phyloP scores from a whole-genome alignment of 352 stramenopile species.

The Pythium insidiosum region DNA sequence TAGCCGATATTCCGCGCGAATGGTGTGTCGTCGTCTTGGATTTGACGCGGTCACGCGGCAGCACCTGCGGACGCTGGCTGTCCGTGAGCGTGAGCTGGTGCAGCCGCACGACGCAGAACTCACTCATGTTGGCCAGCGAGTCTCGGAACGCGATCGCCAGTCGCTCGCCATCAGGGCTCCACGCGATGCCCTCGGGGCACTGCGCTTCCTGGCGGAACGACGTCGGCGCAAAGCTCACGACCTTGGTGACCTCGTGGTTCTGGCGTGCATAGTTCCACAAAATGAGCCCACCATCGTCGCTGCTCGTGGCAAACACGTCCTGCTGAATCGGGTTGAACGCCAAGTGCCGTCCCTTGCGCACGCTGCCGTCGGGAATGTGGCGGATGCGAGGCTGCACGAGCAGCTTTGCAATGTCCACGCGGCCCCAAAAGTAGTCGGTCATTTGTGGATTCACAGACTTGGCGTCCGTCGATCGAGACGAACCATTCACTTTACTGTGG shows the following conservation, averaged over 20 bases:
- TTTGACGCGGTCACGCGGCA: conserved; percentile 48
- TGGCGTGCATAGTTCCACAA: conserved; percentile 70
- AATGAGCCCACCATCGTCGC: conserved; percentile 72
- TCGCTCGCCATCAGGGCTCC: conserved; percentile 65
- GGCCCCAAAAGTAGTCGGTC: conserved; percentile 75
- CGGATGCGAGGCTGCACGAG: conserved; percentile 56
- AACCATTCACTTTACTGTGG: too few species aligned
- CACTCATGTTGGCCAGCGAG: conserved; percentile 37
- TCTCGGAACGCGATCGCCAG: conserved; percentile 79
- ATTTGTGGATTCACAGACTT: conserved; percentile 15
- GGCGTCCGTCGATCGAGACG: too few species aligned
- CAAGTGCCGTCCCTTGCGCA: conserved; percentile 62
- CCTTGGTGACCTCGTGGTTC: conserved; percentile 47
- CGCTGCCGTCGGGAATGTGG: conserved; percentile 50
- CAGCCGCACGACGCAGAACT: conserved; percentile 72
- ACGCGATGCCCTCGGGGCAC: conserved; percentile 67
- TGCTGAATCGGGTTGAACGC: conserved; percentile 69
- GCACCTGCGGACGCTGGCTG: conserved; percentile 25
- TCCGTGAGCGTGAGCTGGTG: conserved; percentile 52
- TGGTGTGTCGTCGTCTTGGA: conserved; percentile 58
- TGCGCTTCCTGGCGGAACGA: conserved; percentile 58
- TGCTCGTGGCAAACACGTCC: conserved; percentile 66
- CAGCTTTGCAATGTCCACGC: conserved; percentile 50
- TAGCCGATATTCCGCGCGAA: conserved; percentile 46
- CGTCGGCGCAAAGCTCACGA: conserved; percentile 42